Conservation (phyloP, 192 early-diverging fungal genomes). For the Neocallimastix lanati region DNA sequence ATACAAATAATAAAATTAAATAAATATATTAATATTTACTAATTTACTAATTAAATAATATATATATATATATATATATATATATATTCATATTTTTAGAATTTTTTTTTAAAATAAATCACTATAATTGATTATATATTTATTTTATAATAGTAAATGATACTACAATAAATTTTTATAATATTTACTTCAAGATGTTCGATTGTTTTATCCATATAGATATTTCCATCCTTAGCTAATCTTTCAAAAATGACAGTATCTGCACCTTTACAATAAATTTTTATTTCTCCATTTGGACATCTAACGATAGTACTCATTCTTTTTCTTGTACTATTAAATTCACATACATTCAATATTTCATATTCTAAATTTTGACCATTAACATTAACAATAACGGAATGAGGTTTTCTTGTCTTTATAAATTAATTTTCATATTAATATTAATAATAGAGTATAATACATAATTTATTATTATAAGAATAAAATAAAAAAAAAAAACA, state of each 20-base stretch:
- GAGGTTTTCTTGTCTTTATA: slow-evolving; percentile 22
- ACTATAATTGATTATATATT: too few species aligned
- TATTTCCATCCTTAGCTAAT: slow-evolving; percentile 47
- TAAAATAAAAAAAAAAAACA: too few species aligned
- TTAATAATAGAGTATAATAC: too few species aligned
- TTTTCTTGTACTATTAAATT: slow-evolving; percentile 97
- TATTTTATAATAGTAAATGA: too few species aligned
- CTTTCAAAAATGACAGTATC: slow-evolving; percentile 80
- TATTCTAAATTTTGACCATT: slow-evolving; percentile 44
- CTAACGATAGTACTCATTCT: slow-evolving; percentile 87
- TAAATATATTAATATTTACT: too few species aligned
- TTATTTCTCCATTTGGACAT: slow-evolving; percentile 48
- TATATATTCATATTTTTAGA: too few species aligned
- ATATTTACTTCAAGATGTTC: slow-evolving; percentile 73
- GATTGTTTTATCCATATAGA: slow-evolving; percentile 47
- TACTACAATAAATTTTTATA: too few species aligned
- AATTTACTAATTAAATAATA: too few species aligned
- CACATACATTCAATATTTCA: slow-evolving; percentile 86
- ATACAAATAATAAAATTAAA: too few species aligned
- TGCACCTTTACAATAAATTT: slow-evolving; percentile 83
- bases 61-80: neutral
- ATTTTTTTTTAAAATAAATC: too few species aligned
- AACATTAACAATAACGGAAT: slow-evolving; percentile 20
- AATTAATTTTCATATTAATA: too few species aligned
- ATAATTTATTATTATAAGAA: too few species aligned